phyloP scores from a whole-genome alignment of 345 rosid species.

The Salix koriyanagi region DNA sequence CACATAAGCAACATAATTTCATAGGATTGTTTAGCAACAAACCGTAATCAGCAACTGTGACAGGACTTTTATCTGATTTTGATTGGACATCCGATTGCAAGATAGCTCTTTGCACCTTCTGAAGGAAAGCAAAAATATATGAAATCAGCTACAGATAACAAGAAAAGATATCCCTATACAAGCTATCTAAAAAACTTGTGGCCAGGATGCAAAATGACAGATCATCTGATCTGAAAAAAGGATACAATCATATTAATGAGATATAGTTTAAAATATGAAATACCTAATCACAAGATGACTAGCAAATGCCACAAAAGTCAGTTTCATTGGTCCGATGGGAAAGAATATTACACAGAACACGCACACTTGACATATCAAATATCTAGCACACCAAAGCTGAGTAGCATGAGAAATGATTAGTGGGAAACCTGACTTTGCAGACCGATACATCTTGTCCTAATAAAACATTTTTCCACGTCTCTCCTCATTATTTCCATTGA shows the following conservation, averaged over 20 bases:
- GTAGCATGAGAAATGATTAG: too few relatives aligned
- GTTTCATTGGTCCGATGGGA: neutral
- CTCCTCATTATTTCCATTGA: neutral
- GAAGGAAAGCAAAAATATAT: conserved; percentile 22
- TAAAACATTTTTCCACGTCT: neutral
- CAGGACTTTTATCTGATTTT: conserved; percentile 85
- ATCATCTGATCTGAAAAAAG: neutral
- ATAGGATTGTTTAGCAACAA: conserved; percentile 18
- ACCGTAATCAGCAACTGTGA: conserved; percentile 98
- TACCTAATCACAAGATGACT: neutral
- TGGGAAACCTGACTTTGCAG: too few relatives aligned
- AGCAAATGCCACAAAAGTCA: neutral
- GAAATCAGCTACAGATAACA: conserved; percentile 6
- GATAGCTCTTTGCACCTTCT: conserved; percentile 82
- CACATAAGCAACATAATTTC: neutral
- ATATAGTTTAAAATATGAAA: neutral
- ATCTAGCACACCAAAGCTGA: too few relatives aligned
- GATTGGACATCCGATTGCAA: conserved; percentile 88
- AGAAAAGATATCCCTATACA: neutral
- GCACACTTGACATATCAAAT: neutral
- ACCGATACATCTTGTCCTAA: neutral
- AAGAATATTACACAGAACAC: neutral
- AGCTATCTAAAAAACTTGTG: neutral
- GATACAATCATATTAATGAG: neutral
- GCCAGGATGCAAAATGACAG: neutral